These are phyloP conservation scores for Phytophthora lateralis DNA, from an alignment of 352 stramenopile genomes.

Conservation along the genomic window DNA sequence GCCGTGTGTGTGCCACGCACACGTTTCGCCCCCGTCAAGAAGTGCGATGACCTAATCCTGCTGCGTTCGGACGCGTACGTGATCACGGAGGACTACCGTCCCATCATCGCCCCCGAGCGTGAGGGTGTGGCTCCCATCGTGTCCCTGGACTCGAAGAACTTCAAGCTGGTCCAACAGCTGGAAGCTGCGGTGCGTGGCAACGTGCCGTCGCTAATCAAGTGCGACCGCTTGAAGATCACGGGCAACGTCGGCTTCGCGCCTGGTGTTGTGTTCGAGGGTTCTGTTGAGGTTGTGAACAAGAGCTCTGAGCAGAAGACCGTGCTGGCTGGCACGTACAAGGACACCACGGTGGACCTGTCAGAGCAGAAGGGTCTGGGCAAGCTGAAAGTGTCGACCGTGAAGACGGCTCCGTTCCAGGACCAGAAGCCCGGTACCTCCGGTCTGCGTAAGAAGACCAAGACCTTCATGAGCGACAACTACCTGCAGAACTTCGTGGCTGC, in stretches of 20 bases:
- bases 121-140: constrained; percentile 95
- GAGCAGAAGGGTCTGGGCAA: constrained; percentile 91
- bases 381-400: constrained; percentile 83
- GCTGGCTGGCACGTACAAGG: constrained; percentile 92
- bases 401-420: constrained; percentile 93
- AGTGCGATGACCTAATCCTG: constrained; percentile 89
- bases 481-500: constrained; percentile 98
- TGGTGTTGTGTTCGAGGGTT: constrained; percentile 92
- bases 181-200: constrained; percentile 94
- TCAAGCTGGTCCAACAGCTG: constrained; percentile 98
- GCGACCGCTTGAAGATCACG: constrained; percentile 95
- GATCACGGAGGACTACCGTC: constrained; percentile 95
- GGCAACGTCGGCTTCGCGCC: constrained; percentile 94
- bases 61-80: constrained; percentile 98
- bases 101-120: constrained; percentile 95
- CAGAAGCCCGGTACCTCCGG: constrained; percentile 98
- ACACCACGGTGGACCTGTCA: constrained; percentile 96
- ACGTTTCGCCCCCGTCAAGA: constrained; percentile 90
- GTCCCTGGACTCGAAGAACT: constrained; percentile 96
- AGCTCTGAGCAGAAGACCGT: constrained; percentile 96
- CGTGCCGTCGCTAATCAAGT: constrained; percentile 96
- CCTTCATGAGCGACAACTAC: constrained; percentile 98
- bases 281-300: constrained; percentile 95
- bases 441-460: constrained; percentile 98
- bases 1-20: constrained; percentile 89